Base-by-base conservation (phyloP, 1,284 basidiomycete genomes). In the Flammula alnicola region DNA sequence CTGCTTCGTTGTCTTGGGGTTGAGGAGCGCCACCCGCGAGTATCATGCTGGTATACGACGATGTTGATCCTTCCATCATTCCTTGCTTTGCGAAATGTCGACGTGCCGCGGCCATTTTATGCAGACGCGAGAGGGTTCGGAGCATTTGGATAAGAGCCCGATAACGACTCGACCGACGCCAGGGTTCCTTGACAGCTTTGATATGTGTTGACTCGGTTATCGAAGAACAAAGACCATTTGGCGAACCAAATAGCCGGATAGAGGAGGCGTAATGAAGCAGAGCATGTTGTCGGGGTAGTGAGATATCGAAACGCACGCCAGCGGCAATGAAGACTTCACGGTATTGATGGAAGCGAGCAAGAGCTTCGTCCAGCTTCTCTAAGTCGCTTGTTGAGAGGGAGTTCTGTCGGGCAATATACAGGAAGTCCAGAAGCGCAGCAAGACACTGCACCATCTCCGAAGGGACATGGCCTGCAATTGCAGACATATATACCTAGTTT, bases 141-240 rank as follows among this genome's bases (percentile, higher is more conserved):
- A 72, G 59, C 61, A 72, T 71, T 36, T 72, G 67, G 1, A 38
- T 38, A 2, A 72, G 57, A 1, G 68, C 56, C 4, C 66, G 44
- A 30, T 52, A 56, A 0, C 51, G 49, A 47, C 56, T 71, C 2
- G 69, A 72, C 0, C 60, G 53, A 2, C 63, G 55, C 63, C 65
- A 72, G 0, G 69, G 69, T n/a, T 64, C 42, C 49, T 73, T 73
- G 1, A 73, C 64, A 12, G 66, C 67, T 16, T 52, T 55, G 42
- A 71, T 67, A 42, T 67, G 65, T 19, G 59, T 59, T 7, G 60
- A 61, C 31, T 68, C 63, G 0, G 61, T 65, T 17, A 65, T 67
- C 8, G 63, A 67, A 0, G 63, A 62, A 39, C 64, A 68, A 2
- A 64, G 38, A 2, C 44, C 44, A 29, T 46, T 46, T 3, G 63